Conservation (phyloP, 257 asterid species). For the Solanum ahanhuiri region DNA sequence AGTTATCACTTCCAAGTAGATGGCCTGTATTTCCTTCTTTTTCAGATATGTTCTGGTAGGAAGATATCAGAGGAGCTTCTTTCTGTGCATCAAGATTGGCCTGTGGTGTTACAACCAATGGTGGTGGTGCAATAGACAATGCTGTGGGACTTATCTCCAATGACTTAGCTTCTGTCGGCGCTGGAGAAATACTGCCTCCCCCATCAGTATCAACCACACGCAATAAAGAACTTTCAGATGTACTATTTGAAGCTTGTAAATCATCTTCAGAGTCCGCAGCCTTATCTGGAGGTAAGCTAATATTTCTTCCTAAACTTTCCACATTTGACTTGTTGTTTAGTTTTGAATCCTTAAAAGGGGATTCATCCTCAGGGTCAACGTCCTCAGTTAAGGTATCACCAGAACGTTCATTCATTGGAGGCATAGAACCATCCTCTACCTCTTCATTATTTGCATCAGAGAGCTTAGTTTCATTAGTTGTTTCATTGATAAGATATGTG, state of each 20-base stretch:
- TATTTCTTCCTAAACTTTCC: slow-evolving; percentile 12
- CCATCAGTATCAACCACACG: not conserved
- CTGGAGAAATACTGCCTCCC: slow-evolving; percentile 9
- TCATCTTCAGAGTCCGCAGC: slow-evolving; percentile 4
- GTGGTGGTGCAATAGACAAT: slow-evolving; percentile 13
- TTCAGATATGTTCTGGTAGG: slow-evolving; percentile 7
- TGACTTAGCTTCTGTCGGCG: slow-evolving; percentile 1
- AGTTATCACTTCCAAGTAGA: slow-evolving; percentile 5
- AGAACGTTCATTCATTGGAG: not conserved
- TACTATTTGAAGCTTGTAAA: slow-evolving; percentile 10
- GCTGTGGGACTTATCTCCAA: not conserved
- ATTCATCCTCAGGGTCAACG: slow-evolving; percentile 57
- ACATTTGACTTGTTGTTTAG: slow-evolving; percentile 13
- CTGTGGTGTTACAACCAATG: slow-evolving; percentile 4
- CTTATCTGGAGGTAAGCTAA: slow-evolving; percentile 15
- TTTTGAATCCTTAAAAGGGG: slow-evolving; percentile 30
- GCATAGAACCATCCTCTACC: slow-evolving; percentile 9
- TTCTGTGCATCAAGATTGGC: slow-evolving; percentile 8
- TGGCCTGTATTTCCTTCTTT: slow-evolving; percentile 7
- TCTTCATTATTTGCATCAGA: slow-evolving; percentile 18
- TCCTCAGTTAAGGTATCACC: slow-evolving; percentile 20
- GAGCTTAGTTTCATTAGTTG: slow-evolving; percentile 2
- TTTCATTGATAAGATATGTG: slow-evolving; percentile 3
- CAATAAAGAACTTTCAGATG: slow-evolving; percentile 10
- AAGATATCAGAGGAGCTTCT: slow-evolving; percentile 4